These are phyloP conservation scores for Parachaetomium inaequale DNA, from an alignment of 495 filamentous ascomycete species.

Conservation along the genomic window DNA sequence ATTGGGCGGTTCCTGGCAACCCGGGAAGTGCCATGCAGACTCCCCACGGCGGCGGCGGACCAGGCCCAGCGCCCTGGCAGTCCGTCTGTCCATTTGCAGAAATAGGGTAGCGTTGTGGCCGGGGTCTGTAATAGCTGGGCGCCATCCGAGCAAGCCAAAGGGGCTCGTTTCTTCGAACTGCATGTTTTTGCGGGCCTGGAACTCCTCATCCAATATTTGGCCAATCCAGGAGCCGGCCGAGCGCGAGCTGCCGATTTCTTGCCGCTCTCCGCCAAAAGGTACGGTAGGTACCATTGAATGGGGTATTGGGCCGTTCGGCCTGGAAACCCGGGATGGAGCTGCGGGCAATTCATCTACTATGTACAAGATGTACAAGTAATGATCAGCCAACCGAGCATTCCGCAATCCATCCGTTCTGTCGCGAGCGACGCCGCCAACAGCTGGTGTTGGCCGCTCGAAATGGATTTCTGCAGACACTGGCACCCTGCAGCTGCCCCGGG, in stretches of 20 bases:
- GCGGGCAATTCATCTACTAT: too few relatives aligned
- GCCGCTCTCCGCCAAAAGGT: too few relatives aligned
- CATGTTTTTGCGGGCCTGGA: constrained; percentile 4
- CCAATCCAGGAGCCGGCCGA: constrained; percentile 1
- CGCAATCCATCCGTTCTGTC: too few relatives aligned
- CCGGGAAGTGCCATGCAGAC: constrained; percentile 12
- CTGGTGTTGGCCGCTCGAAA: background rate
- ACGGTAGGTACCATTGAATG: too few relatives aligned
- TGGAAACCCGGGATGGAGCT: background rate
- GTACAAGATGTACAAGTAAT: too few relatives aligned
- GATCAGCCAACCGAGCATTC: too few relatives aligned
- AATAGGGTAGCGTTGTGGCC: constrained; percentile 3
- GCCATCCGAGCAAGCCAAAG: constrained; percentile 1
- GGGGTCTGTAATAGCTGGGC: constrained; percentile 8
- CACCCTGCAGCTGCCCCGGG: background rate
- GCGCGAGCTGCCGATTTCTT: background rate
- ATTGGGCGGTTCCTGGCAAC: constrained; percentile 19
- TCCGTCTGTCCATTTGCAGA: background rate
- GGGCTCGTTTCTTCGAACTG: constrained; percentile 5
- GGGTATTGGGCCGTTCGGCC: background rate
- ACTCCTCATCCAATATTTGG: constrained; percentile 17
- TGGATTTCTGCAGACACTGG: background rate
- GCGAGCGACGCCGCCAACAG: background rate
- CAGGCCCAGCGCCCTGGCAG: constrained; percentile 5
- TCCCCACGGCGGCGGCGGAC: background rate